Percentiles rank a stretch among this genome's conserved stretches.
phyloP scores from a whole-genome alignment of 179 eudicot species.

The Silene noctiflora region DNA sequence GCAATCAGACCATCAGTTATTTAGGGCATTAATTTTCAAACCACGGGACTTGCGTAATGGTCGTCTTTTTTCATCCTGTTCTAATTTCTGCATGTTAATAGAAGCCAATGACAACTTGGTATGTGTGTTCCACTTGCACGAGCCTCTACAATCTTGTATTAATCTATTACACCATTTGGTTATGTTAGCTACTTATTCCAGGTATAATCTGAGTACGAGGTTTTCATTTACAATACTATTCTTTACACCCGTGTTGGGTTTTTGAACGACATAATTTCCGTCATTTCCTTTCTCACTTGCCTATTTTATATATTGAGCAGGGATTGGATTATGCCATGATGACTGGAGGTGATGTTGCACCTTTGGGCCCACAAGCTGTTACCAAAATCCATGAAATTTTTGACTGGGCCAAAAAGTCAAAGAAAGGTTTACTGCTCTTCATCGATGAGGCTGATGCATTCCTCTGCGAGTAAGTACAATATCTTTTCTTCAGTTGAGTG shows the following conservation, averaged over 20 bases:
- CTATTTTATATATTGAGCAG: constrained; percentile 35
- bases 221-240: neutral
- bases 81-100: neutral
- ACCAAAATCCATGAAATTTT: constrained; percentile 95
- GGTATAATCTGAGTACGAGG: neutral
- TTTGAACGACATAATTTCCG: neutral
- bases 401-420: constrained; percentile 95
- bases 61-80: neutral
- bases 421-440: constrained; percentile 79
- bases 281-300: neutral
- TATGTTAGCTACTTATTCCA: neutral
- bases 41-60: neutral
- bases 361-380: constrained; percentile 92
- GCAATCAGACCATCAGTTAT: neutral
- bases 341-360: constrained; percentile 99
- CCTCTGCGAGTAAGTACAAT: constrained; percentile 81
- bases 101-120: neutral
- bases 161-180: neutral
- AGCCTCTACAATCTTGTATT: neutral
- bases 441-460: constrained; percentile 99
- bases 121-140: neutral
- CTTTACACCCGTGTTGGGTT: neutral
- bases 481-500: constrained; percentile 6
- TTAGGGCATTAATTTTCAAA: neutral
- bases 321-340: constrained; percentile 99